Evolutionary conservation across 2,329 filamentous ascomycete genomes (phyloP), one percentile per base, ranked within the genome.

Genomic region (Aspergillus costaricaensis): DNA sequence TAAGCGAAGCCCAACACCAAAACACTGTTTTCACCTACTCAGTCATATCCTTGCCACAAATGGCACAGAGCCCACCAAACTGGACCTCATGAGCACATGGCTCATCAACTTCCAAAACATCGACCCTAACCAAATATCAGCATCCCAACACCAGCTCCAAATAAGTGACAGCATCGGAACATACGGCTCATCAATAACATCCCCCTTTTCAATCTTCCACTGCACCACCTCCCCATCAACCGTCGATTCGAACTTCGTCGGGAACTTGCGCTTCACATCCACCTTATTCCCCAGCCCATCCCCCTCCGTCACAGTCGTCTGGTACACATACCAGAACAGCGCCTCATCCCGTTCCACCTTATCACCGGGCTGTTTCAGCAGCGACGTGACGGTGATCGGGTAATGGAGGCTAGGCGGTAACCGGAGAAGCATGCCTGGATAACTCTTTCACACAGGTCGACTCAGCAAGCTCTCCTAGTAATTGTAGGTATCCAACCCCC

Each of bases 11-110:
- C 27, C 25, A 48, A 41, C n/a, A n/a, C n/a, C n/a, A n/a, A n/a
- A n/a, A n/a, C n/a, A n/a, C n/a, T n/a, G n/a, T n/a, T n/a, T n/a
- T n/a, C n/a, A 73, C 82, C 65, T 79, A 85, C 83, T 92, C 88
- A 57, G 91, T 96, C 92, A 99, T 96, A 78, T 98, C 93, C 77
- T 94, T 92, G 65, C 95, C 95, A 77, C 95, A 99, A 63, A 93
- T 86, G 61, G 88, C 92, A 79, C 95, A 99, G 67, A 99, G 85
- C 48, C 93, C 93, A 59, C 90, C 90, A 72, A 91, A 96, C 76
- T 98, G 94, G 43, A 96, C 85, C 69, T 94, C 91, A 78, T 99
- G 95, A 30, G 89, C 85, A 77, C 95, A 99, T 59, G 90, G 87
- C 80, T 99, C 95, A 70, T 96, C 90, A 57, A 99, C 89, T 62